Base-by-base conservation (phyloP, 345 rosid genomes). In the Linum trigynum region DNA sequence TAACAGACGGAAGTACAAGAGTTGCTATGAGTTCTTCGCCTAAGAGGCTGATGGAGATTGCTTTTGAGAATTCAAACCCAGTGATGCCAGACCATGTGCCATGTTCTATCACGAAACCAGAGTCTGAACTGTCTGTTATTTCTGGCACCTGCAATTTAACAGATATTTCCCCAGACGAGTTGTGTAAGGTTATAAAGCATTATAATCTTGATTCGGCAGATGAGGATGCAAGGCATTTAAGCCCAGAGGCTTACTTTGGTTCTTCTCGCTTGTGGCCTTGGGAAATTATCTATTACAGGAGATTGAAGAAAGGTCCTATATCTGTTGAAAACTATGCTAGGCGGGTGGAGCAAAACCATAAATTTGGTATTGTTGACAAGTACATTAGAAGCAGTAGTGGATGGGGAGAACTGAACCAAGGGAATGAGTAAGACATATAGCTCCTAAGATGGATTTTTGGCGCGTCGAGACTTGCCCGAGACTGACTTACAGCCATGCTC, bases 211-310 rank as follows among this genome's bases (percentile, higher is more conserved):
- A 69, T 57, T 66, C 64, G 32, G 75, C 67, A 5, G 73, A 69
- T 48, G 80, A 75, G 63, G 72, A 57, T 66, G 64, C 65, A 65
- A 79, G 50, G 73, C 66, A 70, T 63, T 63, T 75, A 32, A 42
- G 74, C 14, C 69, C 59, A 3, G 78, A 75, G 32, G 69, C 61
- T 40, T 82, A 75, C 70, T 82, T 79, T 67, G 81, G 82, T 62
- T 75, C 76, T 73, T 71, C 80, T 67, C 72, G 82, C 67, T 55
- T 79, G 69, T 82, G 85, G 83, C 86, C 81, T 2, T 82, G 83
- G 81, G 78, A 79, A 58, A 64, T 77, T 36, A 58, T 82, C 38
- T 69, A 69, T 57, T 73, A 73, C 59, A 77, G 85, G 71, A 81
- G 83, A 67, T 77, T 77, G 79, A 83, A 81, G 69, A 81, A 79